A percentile compares a stretch with the other conserved stretches of the same genome.
Evolutionary conservation across 345 rosid genomes (phyloP).

Genomic region (Hibiscus trionum): DNA sequence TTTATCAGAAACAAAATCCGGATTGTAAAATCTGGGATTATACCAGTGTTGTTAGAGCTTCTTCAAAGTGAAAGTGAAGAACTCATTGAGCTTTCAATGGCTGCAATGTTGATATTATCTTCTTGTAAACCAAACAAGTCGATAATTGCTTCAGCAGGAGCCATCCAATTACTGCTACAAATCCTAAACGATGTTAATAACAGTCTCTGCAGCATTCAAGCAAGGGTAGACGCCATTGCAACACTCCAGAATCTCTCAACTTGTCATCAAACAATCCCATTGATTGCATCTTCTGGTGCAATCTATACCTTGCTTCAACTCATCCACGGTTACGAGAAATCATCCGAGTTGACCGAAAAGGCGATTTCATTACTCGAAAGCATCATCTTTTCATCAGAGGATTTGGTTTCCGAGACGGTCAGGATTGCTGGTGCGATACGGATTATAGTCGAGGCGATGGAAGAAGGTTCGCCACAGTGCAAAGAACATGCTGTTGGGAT

Average conservation of each 20-base stretch:
- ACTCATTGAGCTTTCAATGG: conserved; percentile 40
- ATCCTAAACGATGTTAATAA: conserved; percentile 12
- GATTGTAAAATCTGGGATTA: conserved; percentile 54
- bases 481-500: conserved; percentile 70
- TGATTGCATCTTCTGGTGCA: conserved; percentile 44
- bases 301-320: conserved; percentile 44
- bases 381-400: conserved; percentile 28
- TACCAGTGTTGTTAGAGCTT: conserved; percentile 53
- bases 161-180: conserved; percentile 37
- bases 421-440: conserved; percentile 1
- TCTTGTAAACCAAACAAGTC: conserved; percentile 63
- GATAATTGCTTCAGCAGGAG: conserved; percentile 50
- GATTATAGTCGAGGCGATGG: conserved; percentile 50
- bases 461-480: conserved; percentile 60
- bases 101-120: conserved; percentile 61
- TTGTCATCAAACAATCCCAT: conserved; percentile 41
- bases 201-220: conserved; percentile 24
- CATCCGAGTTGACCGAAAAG: conserved; percentile 47
- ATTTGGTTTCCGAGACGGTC: conserved; percentile 26
- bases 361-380: conserved; percentile 55
- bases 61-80: conserved; percentile 35
- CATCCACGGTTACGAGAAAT: conserved; percentile 31
- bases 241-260: conserved; percentile 79
- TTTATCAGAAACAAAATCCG: conserved; percentile 61
- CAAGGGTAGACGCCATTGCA: conserved; percentile 50